Conservation (phyloP, 352 stramenopile species). For the Pythium oligandrum region DNA sequence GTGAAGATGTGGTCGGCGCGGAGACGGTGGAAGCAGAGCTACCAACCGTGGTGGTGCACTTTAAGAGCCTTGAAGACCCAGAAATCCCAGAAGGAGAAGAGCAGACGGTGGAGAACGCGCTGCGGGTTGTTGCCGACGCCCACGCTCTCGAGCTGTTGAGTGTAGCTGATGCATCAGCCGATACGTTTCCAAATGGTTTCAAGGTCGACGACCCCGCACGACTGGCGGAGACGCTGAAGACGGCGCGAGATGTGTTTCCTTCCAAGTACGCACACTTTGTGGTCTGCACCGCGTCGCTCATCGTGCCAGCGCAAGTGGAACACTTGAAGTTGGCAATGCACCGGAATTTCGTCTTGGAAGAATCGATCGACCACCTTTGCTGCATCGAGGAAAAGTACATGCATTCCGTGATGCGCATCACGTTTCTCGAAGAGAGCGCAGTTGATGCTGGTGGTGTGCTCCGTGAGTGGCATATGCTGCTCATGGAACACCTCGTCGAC, state of each 20-base stretch:
- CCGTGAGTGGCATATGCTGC: conserved; percentile 91
- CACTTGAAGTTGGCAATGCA: conserved; percentile 65
- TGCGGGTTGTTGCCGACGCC: conserved; percentile 1
- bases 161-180: conserved; percentile 4
- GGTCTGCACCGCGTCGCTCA: conserved; percentile 49
- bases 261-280: conserved; percentile 78
- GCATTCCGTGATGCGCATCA: conserved; percentile 76
- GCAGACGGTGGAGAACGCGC: conserved; percentile 11
- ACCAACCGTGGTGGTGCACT: too few relatives aligned
- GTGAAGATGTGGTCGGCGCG: conserved; percentile 2
- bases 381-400: conserved; percentile 55
- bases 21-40: too few relatives aligned
- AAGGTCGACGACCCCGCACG: conserved; percentile 29
- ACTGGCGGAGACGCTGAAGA: conserved; percentile 32
- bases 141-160: conserved; percentile 5
- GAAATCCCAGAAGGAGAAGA: conserved; percentile 22
- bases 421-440: conserved; percentile 82
- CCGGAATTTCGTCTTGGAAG: conserved; percentile 55
- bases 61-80: conserved; percentile 19
- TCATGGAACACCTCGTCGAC: conserved; percentile 54
- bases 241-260: conserved; percentile 44
- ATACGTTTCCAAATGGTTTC: conserved; percentile 12
- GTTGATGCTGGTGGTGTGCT: conserved; percentile 85
- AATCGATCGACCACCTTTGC: conserved; percentile 64
- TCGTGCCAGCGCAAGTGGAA: conserved; percentile 60